These are phyloP conservation scores for Barbatosphaeria neglecta DNA, from an alignment of 495 filamentous ascomycete species.

Conservation along the genomic window DNA sequence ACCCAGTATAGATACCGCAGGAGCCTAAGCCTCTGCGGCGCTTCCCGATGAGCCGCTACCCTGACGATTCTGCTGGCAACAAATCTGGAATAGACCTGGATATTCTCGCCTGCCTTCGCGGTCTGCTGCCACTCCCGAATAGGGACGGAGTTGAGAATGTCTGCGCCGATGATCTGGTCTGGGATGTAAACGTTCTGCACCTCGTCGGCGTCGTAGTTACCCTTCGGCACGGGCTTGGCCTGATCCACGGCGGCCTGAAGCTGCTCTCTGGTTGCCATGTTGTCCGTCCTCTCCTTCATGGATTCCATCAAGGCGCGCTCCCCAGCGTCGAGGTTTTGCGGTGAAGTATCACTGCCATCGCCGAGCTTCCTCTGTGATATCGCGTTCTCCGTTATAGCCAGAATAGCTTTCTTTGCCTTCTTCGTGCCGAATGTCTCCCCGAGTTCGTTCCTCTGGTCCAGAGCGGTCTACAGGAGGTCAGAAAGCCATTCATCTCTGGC, in stretches of 20 bases:
- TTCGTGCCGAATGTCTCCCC: slow-evolving; percentile 89
- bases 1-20: slow-evolving; percentile 56
- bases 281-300: slow-evolving; percentile 44
- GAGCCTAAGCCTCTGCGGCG: slow-evolving; percentile 44
- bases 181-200: slow-evolving; percentile 76
- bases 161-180: slow-evolving; percentile 51
- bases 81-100: slow-evolving; percentile 52
- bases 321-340: slow-evolving; percentile 39
- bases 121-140: slow-evolving; percentile 67
- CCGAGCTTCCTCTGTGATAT: slow-evolving; percentile 37
- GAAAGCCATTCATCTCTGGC: not conserved
- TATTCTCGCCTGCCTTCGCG: slow-evolving; percentile 41
- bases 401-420: slow-evolving; percentile 79
- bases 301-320: slow-evolving; percentile 51
- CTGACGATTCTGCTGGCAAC: slow-evolving; percentile 50
- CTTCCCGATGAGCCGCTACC: slow-evolving; percentile 45
- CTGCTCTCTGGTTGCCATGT: slow-evolving; percentile 47
- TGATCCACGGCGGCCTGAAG: slow-evolving; percentile 56
- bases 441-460: slow-evolving; percentile 54
- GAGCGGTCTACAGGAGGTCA: slow-evolving; percentile 36
- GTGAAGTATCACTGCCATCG: slow-evolving; percentile 21
- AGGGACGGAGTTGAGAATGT: slow-evolving; percentile 47
- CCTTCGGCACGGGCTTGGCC: slow-evolving; percentile 64
- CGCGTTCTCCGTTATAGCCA: slow-evolving; percentile 65
- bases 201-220: slow-evolving; percentile 58